phyloP scores from a whole-genome alignment of 1,284 basidiomycete genomes.

The Sparassis latifolia region DNA sequence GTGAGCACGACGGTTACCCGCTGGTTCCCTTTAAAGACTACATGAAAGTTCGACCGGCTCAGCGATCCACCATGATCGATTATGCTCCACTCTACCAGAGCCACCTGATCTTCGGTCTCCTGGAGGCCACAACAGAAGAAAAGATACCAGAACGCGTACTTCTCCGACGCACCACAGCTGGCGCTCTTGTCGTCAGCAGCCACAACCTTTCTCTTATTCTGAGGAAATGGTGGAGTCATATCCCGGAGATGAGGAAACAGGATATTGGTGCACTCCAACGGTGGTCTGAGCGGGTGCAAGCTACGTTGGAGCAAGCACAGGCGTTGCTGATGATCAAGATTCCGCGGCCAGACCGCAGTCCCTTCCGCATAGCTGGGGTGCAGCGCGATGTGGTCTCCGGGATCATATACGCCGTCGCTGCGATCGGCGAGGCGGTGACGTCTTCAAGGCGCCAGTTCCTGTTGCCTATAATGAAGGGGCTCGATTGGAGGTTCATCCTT shows the following conservation, averaged over 20 bases:
- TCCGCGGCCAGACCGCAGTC: neutral
- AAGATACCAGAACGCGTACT: neutral
- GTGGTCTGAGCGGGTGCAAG: neutral
- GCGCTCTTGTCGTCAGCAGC: neutral
- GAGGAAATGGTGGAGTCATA: neutral
- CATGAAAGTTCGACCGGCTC: neutral
- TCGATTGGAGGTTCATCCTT: neutral
- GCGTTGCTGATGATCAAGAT: neutral
- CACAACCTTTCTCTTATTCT: neutral
- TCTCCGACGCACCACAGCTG: neutral
- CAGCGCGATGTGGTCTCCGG: neutral
- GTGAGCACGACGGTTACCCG: neutral
- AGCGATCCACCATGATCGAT: neutral
- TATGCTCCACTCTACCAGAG: conserved; percentile 1
- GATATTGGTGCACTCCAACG: neutral
- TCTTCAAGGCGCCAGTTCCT: neutral
- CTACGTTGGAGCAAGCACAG: neutral
- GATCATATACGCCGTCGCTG: conserved; percentile 1
- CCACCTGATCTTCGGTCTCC: conserved; percentile 1
- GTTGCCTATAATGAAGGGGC: neutral
- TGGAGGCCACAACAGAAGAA: neutral
- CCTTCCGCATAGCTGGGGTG: neutral
- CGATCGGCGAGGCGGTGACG: conserved; percentile 1
- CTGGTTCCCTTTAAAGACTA: neutral
- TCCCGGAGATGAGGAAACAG: neutral